Conservation (phyloP, 2,329 filamentous ascomycete genomes). For the Ophiocordyceps camponoti-leonardi region DNA sequence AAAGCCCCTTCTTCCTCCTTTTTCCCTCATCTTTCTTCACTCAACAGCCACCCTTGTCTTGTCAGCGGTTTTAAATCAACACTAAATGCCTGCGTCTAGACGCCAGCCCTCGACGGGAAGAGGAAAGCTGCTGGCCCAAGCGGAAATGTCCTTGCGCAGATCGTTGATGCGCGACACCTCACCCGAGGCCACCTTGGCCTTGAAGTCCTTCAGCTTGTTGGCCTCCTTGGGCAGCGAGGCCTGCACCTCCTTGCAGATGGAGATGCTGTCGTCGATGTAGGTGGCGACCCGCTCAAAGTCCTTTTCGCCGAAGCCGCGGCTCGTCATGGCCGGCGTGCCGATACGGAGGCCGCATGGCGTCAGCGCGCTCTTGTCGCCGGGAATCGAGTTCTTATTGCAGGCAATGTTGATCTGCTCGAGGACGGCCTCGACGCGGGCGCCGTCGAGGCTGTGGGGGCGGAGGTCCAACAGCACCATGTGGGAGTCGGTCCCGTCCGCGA, state of each 20-base stretch:
- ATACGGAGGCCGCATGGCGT: constrained; percentile 92
- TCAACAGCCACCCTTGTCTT: too few relatives aligned
- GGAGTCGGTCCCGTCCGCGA: constrained; percentile 89
- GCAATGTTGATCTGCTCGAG: constrained; percentile 98
- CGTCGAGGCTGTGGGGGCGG: constrained; percentile 72
- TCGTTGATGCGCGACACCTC: constrained; percentile 66
- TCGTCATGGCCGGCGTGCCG: constrained; percentile 94
- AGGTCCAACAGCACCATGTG: constrained; percentile 95
- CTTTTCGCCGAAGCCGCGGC: constrained; percentile 76
- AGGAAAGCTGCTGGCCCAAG: constrained; percentile 81
- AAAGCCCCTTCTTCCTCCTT: neutral
- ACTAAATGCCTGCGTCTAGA: constrained; percentile 39
- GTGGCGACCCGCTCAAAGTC: constrained; percentile 81
- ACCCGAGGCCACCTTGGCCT: constrained; percentile 69
- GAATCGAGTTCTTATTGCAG: constrained; percentile 98
- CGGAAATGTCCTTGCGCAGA: constrained; percentile 75
- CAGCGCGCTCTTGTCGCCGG: constrained; percentile 91
- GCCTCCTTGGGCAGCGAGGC: constrained; percentile 75
- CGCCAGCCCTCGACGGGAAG: constrained; percentile 69
- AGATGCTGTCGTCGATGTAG: constrained; percentile 83
- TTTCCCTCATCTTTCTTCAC: too few relatives aligned
- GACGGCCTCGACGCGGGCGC: constrained; percentile 86
- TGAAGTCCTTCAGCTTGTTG: constrained; percentile 99
- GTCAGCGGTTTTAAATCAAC: neutral
- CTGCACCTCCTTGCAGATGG: constrained; percentile 82